phyloP scores from a whole-genome alignment of 176 grass and related monocot genomes.

The Rhynchospora breviuscula region DNA sequence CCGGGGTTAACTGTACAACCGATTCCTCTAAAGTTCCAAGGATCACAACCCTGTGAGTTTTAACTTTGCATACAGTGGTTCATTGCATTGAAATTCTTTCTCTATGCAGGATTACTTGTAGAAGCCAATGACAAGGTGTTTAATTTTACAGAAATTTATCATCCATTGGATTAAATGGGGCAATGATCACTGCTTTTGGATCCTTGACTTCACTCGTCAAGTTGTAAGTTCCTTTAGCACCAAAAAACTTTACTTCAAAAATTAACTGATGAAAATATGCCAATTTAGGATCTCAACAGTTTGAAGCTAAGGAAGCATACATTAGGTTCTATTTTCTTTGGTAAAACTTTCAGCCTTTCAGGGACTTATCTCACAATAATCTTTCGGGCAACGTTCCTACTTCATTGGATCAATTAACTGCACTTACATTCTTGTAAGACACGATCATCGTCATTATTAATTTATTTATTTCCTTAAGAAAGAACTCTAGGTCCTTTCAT shows the following conservation, averaged over 20 bases:
- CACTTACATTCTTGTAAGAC: constrained; percentile 34
- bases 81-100: neutral
- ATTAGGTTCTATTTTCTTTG: neutral
- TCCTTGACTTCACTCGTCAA: neutral
- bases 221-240: neutral
- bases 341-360: neutral
- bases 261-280: neutral
- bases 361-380: constrained; percentile 46
- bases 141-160: constrained; percentile 14
- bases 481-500: neutral
- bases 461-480: neutral
- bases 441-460: neutral
- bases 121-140: neutral
- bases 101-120: neutral
- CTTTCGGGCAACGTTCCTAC: constrained; percentile 38
- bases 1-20: constrained; percentile 26
- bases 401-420: constrained; percentile 27
- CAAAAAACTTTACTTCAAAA: neutral
- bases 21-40: neutral
- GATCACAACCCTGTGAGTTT: constrained; percentile 34
- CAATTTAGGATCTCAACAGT: neutral
- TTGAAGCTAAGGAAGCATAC: too few relatives aligned
- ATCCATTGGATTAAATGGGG: neutral
- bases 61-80: neutral
- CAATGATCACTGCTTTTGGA: neutral